Conservation (phyloP, 176 grass and related monocot genomes). For the Melocanna baccifera region DNA sequence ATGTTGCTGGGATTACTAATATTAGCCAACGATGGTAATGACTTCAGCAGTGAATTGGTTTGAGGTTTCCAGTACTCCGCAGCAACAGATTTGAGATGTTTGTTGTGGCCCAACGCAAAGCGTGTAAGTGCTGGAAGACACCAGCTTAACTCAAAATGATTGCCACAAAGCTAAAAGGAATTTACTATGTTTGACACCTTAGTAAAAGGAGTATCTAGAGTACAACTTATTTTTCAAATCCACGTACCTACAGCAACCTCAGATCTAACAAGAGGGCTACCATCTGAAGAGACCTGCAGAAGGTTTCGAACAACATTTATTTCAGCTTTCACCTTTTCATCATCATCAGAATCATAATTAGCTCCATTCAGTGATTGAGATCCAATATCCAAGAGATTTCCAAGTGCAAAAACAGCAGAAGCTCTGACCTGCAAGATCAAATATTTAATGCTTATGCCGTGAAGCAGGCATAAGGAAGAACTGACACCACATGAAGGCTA, state of each 20-base stretch:
- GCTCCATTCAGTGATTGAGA: conserved; percentile 51
- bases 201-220: conserved; percentile 16
- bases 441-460: conserved; percentile 28
- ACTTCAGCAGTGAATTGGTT: conserved; percentile 66
- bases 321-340: conserved; percentile 83
- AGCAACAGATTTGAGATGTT: conserved; percentile 81
- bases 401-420: conserved; percentile 92
- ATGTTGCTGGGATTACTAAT: conserved; percentile 58
- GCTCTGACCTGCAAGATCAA: conserved; percentile 82
- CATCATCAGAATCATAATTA: conserved; percentile 79
- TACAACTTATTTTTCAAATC: background rate
- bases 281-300: conserved; percentile 75
- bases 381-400: conserved; percentile 77
- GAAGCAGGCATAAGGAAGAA: conserved; percentile 23
- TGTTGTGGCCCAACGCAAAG: conserved; percentile 89
- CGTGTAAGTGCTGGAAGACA: conserved; percentile 75
- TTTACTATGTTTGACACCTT: background rate
- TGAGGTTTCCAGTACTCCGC: conserved; percentile 85
- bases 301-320: conserved; percentile 78
- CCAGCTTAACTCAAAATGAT: conserved; percentile 33
- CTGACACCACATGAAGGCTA: conserved; percentile 11
- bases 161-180: conserved; percentile 12
- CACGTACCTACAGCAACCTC: conserved; percentile 86
- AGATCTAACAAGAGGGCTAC: conserved; percentile 88
- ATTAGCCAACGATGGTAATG: conserved; percentile 78